These are phyloP conservation scores for Gossypium stocksii DNA, from an alignment of 345 rosid species.

Conservation along the genomic window DNA sequence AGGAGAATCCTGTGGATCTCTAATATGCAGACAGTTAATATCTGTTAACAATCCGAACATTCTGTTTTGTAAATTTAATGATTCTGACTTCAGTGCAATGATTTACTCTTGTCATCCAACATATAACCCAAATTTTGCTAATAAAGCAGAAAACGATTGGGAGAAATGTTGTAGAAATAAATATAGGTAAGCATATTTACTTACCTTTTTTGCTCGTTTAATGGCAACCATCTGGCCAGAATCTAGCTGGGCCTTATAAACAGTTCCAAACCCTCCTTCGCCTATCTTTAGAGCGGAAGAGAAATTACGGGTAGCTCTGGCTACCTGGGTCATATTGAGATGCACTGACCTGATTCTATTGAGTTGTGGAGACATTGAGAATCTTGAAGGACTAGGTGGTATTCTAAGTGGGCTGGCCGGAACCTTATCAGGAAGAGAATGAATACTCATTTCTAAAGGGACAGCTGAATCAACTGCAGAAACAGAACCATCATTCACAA, in stretches of 20 bases:
- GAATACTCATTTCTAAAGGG: constrained; percentile 38
- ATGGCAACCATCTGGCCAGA: constrained; percentile 79
- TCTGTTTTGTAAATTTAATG: background rate
- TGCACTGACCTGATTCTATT: constrained; percentile 58
- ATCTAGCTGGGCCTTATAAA: constrained; percentile 70
- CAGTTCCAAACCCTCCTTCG: constrained; percentile 92
- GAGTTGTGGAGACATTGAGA: constrained; percentile 73
- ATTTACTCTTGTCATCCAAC: background rate
- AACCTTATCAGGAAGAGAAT: constrained; percentile 51
- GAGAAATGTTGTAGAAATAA: background rate
- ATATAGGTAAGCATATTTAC: background rate
- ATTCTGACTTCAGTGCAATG: background rate
- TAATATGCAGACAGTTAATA: background rate
- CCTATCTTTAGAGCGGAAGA: constrained; percentile 63
- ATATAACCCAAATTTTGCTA: background rate
- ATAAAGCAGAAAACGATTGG: background rate
- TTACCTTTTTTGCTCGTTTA: constrained; percentile 95
- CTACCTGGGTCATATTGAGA: constrained; percentile 56
- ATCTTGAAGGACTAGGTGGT: constrained; percentile 89
- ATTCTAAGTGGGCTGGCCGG: constrained; percentile 71
- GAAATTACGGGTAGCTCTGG: constrained; percentile 69
- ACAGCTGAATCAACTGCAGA: constrained; percentile 58
- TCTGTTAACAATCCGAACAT: background rate
- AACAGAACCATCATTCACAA: constrained; percentile 17
- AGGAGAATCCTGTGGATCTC: background rate